Conservation (phyloP, 208 protist genomes). For the Crithidia brevicula region DNA sequence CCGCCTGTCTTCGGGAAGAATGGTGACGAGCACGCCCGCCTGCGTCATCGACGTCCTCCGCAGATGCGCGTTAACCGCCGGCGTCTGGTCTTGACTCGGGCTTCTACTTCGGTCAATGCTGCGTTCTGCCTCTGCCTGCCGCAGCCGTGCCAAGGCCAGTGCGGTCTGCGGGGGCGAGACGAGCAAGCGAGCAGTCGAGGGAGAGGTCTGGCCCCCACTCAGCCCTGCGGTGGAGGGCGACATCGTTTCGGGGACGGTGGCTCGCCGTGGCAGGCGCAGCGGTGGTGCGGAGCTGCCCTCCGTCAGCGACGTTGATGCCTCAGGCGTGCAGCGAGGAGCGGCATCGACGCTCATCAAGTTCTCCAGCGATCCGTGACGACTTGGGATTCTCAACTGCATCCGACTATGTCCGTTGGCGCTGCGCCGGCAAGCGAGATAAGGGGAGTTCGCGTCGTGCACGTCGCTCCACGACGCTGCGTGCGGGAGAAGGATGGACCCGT, state of each 20-base stretch:
- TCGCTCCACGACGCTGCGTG: not conserved
- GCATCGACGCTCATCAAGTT: not conserved
- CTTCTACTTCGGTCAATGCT: not conserved
- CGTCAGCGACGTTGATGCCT: not conserved
- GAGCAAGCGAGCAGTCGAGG: not conserved
- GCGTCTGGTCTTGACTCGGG: not conserved
- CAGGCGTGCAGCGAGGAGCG: not conserved
- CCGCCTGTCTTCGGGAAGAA: not conserved
- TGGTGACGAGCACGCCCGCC: not conserved
- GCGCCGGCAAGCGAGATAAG: no score
- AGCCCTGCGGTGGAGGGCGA: not conserved
- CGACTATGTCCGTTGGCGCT: not conserved
- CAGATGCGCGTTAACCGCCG: not conserved
- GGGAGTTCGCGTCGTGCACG: conserved; percentile 5
- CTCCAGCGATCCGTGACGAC: conserved; percentile 2
- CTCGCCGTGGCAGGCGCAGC: conserved; percentile 7
- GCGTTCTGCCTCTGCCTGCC: not conserved
- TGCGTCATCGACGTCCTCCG: not conserved
- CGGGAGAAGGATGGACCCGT: not conserved
- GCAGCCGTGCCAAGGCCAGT: not conserved
- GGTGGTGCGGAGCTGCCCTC: conserved; percentile 8
- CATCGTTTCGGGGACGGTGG: not conserved
- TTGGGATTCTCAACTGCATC: not conserved
- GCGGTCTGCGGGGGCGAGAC: not conserved
- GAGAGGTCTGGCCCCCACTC: not conserved